Conservation (phyloP, 2,329 filamentous ascomycete species). For the Clonostachys rhizophaga region DNA sequence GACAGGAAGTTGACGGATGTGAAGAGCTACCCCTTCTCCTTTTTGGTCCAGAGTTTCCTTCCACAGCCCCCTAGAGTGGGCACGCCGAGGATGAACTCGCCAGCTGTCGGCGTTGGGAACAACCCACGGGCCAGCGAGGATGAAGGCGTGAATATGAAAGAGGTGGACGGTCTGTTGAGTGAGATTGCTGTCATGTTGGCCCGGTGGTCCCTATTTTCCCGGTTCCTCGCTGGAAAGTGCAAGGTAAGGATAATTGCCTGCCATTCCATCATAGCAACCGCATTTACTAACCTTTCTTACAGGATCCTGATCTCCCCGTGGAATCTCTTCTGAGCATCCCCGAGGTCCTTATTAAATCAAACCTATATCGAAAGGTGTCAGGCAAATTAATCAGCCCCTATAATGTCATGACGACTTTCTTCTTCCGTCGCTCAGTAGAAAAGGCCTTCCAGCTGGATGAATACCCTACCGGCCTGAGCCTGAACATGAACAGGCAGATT, state of each 20-base stretch:
- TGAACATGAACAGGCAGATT: slow-evolving; percentile 68
- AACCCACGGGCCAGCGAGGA: slow-evolving; percentile 70
- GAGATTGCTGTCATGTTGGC: slow-evolving; percentile 92
- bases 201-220: slow-evolving; percentile 86
- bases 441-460: slow-evolving; percentile 98
- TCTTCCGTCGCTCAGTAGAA: slow-evolving; percentile 92
- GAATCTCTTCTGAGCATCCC: slow-evolving; percentile 62
- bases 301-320: slow-evolving; percentile 48
- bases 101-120: slow-evolving; percentile 54
- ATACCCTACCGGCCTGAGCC: slow-evolving; percentile 70
- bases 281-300: not conserved
- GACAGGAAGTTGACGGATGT: slow-evolving; percentile 88
- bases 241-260: slow-evolving; percentile 47
- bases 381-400: slow-evolving; percentile 75
- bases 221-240: slow-evolving; percentile 85
- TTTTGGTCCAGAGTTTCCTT: slow-evolving; percentile 90
- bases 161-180: slow-evolving; percentile 80
- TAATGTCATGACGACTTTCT: slow-evolving; percentile 91
- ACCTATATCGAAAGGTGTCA: slow-evolving; percentile 73
- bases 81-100: slow-evolving; percentile 70
- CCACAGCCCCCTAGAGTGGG: slow-evolving; percentile 61
- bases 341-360: slow-evolving; percentile 71
- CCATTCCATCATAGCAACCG: not conserved
- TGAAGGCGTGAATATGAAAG: slow-evolving; percentile 93
- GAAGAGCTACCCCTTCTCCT: slow-evolving; percentile 97